A percentile compares a stretch with the other conserved stretches of the same genome.
phyloP scores from a whole-genome alignment of 306 rosid species.

The Oxytropis ochrocephala region DNA sequence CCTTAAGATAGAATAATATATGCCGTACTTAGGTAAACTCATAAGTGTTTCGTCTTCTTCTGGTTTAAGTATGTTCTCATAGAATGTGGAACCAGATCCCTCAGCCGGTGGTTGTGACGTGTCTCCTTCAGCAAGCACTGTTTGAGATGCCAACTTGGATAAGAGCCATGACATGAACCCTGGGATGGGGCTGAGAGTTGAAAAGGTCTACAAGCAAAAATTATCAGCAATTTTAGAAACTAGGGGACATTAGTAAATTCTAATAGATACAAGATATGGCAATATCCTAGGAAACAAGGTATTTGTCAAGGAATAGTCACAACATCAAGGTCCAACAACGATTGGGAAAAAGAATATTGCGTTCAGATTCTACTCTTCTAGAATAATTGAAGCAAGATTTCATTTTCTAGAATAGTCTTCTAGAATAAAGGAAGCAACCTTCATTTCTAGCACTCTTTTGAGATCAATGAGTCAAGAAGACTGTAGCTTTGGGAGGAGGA shows the following conservation, averaged over 20 bases:
- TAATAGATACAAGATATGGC: not conserved
- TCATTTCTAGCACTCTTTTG: not conserved
- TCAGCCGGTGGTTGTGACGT: conserved; percentile 26
- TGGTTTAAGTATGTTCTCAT: conserved; percentile 69
- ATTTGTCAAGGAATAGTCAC: not conserved
- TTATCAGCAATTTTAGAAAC: conserved; percentile 8
- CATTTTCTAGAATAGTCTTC: not conserved
- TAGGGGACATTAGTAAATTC: not conserved
- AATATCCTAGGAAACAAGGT: conserved; percentile 15
- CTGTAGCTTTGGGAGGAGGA: not conserved
- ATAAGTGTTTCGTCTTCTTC: conserved; percentile 68
- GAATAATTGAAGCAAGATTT: conserved; percentile 7
- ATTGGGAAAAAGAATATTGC: not conserved
- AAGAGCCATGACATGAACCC: conserved; percentile 91
- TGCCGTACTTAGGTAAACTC: conserved; percentile 57
- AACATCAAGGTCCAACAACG: not conserved
- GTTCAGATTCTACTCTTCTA: conserved; percentile 5
- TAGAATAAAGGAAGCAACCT: not conserved
- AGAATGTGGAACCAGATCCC: conserved; percentile 57
- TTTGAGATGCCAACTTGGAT: conserved; percentile 76
- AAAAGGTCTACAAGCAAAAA: conserved; percentile 56
- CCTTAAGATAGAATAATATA: conserved; percentile 8
- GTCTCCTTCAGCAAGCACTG: conserved; percentile 48
- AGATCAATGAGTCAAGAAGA: conserved; percentile 1
- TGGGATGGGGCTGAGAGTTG: conserved; percentile 96